A percentile compares a stretch with the other conserved stretches of the same genome.
These are phyloP conservation scores for Cicer bijugum DNA, from an alignment of 306 rosid species.

Conservation along the genomic window DNA sequence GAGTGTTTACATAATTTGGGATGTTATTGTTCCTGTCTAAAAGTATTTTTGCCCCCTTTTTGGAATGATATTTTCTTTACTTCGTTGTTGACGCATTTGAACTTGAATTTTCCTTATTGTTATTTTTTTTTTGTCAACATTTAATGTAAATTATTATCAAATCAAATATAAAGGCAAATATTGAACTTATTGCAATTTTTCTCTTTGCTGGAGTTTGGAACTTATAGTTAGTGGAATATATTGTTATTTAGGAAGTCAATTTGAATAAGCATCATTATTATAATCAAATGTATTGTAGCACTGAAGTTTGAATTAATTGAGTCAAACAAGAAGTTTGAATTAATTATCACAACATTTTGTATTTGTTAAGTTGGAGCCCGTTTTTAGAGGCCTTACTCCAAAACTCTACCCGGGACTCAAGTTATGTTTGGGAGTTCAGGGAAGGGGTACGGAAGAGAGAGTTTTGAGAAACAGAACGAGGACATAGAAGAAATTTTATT, in stretches of 20 bases:
- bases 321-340: no score
- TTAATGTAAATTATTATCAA: slow-evolving; percentile 38
- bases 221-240: background rate
- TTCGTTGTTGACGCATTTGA: slow-evolving; percentile 7
- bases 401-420: no score
- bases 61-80: background rate
- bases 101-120: background rate
- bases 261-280: background rate
- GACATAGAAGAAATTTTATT: no score
- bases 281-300: no score
- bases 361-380: no score
- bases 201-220: slow-evolving; percentile 13
- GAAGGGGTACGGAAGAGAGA: no score
- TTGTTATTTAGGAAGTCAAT: slow-evolving; percentile 25
- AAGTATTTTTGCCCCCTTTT: background rate
- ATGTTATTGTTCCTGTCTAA: slow-evolving; percentile 23
- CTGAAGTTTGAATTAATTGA: no score
- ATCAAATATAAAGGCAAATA: slow-evolving; percentile 26
- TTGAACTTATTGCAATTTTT: slow-evolving; percentile 14
- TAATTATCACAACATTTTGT: no score
- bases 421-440: no score
- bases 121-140: slow-evolving; percentile 29
- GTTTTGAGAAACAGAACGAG: no score
- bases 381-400: no score
- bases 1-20: slow-evolving; percentile 38